Conservation (phyloP, 2,329 filamentous ascomycete genomes). For the Apiospora marii region DNA sequence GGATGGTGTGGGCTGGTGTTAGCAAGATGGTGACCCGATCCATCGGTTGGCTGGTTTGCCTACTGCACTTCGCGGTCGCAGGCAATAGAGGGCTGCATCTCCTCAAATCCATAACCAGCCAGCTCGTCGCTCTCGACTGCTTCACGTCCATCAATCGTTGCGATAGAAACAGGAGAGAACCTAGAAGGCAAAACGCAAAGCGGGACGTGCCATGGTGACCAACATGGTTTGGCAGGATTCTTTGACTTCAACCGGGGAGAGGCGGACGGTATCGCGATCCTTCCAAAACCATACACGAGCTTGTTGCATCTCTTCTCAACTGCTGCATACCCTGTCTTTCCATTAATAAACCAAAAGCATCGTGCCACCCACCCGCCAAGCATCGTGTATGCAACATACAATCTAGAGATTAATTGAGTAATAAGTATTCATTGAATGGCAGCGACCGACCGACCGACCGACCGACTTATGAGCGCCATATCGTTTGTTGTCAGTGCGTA, state of each 20-base stretch:
- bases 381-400: slow-evolving; percentile 1
- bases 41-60: not conserved
- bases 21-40: not conserved
- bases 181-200: not conserved
- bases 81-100: not conserved
- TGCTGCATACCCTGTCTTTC: not conserved
- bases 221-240: not conserved
- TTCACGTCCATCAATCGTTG: not conserved
- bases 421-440: not conserved
- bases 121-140: not conserved
- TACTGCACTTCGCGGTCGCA: not conserved
- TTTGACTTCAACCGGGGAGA: not conserved
- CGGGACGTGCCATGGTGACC: not conserved
- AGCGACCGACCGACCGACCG: not conserved
- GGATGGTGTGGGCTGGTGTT: not conserved
- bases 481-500: not conserved
- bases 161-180: not conserved
- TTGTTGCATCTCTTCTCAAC: not conserved
- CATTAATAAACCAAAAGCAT: not conserved
- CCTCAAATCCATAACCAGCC: not conserved
- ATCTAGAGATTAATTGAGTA: not conserved
- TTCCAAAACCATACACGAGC: not conserved
- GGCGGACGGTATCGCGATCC: not conserved
- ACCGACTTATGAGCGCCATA: not conserved
- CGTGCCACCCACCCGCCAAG: not conserved